A percentile compares a stretch with the other conserved stretches of the same genome.
These are phyloP conservation scores for Penicillium crystallinum DNA, from an alignment of 495 filamentous ascomycete genomes.

Conservation along the genomic window DNA sequence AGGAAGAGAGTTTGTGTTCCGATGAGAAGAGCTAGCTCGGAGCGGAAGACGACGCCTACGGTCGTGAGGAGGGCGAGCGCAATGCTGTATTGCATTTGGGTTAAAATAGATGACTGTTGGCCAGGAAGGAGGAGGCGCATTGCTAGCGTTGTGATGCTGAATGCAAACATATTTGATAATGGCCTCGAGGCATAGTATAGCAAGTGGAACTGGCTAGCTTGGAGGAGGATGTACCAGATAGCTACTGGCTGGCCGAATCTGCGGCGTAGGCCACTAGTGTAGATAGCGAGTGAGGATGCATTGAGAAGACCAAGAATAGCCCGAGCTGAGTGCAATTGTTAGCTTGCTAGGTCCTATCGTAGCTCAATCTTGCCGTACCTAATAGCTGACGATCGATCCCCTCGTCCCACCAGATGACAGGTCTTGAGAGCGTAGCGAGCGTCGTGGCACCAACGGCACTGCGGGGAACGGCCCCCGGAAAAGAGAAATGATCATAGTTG, in stretches of 20 bases:
- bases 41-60: constrained; percentile 81
- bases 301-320: constrained; percentile 76
- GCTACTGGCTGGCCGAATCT: constrained; percentile 67
- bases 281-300: constrained; percentile 58
- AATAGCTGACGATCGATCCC: constrained; percentile 48
- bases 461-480: constrained; percentile 85
- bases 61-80: constrained; percentile 73
- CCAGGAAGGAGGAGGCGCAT: constrained; percentile 64
- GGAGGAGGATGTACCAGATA: constrained; percentile 78
- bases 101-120: constrained; percentile 21
- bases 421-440: constrained; percentile 64
- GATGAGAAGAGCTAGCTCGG: constrained; percentile 82
- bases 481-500: constrained; percentile 85
- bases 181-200: constrained; percentile 91
- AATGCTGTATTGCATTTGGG: constrained; percentile 41
- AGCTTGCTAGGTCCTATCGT: background rate
- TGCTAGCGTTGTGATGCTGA: constrained; percentile 71
- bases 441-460: constrained; percentile 78
- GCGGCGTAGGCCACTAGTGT: constrained; percentile 55
- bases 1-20: constrained; percentile 42
- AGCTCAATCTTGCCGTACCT: constrained; percentile 28
- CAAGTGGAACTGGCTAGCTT: constrained; percentile 85
- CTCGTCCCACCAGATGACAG: constrained; percentile 47
- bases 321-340: constrained; percentile 49
- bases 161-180: constrained; percentile 95